A percentile compares a stretch with the other conserved stretches of the same genome.
phyloP scores from a whole-genome alignment of 2,329 filamentous ascomycete species.

The Trichocomaceae sp. region DNA sequence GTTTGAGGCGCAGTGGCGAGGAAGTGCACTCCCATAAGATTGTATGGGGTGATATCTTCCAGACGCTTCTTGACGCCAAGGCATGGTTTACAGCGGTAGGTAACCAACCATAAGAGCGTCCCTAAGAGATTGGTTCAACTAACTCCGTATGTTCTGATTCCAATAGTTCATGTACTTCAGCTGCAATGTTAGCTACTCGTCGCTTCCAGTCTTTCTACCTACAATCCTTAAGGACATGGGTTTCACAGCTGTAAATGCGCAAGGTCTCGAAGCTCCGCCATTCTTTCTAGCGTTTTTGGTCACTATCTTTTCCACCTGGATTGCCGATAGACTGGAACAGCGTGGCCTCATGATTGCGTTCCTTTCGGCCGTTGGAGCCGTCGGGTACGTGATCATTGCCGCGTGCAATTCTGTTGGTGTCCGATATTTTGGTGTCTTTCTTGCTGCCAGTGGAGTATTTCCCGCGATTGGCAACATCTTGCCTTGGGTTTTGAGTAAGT shows the following conservation, averaged over 20 bases:
- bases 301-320: constrained; percentile 54
- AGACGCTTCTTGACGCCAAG: constrained; percentile 39
- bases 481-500: constrained; percentile 56
- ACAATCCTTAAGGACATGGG: constrained; percentile 61
- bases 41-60: constrained; percentile 44
- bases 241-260: constrained; percentile 59
- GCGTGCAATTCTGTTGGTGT: constrained; percentile 45
- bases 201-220: constrained; percentile 59
- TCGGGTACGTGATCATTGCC: constrained; percentile 61
- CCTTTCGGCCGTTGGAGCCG: constrained; percentile 51
- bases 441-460: constrained; percentile 58
- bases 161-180: constrained; percentile 51
- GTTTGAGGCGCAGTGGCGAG: constrained; percentile 48
- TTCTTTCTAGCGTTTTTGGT: constrained; percentile 62
- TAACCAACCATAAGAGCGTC: background rate
- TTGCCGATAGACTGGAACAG: constrained; percentile 61
- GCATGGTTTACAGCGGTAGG: constrained; percentile 44
- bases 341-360: constrained; percentile 55
- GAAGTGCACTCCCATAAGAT: constrained; percentile 35
- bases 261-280: constrained; percentile 65
- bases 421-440: constrained; percentile 48
- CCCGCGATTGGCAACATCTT: constrained; percentile 64
- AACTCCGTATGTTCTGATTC: background rate
- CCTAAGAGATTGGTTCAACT: background rate
- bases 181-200: constrained; percentile 60